Evolutionary conservation across 345 rosid genomes (phyloP).

Genomic region (Acer negundo): DNA sequence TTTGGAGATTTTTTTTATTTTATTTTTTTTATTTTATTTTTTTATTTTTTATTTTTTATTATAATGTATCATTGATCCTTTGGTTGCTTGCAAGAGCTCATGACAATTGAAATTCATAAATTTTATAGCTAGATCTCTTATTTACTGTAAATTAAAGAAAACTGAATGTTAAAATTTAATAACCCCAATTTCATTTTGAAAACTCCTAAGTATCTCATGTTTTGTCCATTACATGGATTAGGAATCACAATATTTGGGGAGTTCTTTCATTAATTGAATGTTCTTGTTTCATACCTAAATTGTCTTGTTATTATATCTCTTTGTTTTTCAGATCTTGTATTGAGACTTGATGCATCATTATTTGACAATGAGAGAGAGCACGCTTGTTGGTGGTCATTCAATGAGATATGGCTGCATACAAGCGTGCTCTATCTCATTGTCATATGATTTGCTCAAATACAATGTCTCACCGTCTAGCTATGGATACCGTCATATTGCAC

Average conservation of each 20-base stretch:
- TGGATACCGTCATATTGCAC: neutral
- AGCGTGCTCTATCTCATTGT: constrained; percentile 48
- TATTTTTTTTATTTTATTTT: too few relatives aligned
- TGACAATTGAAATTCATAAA: neutral
- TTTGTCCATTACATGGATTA: neutral
- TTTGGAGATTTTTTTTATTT: neutral
- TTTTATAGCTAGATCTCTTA: too few relatives aligned
- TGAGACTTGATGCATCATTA: constrained; percentile 12
- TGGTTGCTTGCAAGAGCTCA: neutral
- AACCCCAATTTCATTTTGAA: neutral
- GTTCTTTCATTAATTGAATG: neutral
- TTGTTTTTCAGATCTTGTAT: constrained; percentile 7
- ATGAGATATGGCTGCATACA: constrained; percentile 34
- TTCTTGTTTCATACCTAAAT: neutral
- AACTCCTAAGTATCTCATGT: neutral
- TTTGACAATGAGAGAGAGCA: constrained; percentile 67
- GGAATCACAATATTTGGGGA: neutral
- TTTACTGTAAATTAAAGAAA: neutral
- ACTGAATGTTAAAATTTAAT: neutral
- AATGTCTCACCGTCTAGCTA: neutral
- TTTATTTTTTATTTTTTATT: too few relatives aligned
- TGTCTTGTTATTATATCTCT: neutral
- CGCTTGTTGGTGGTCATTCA: constrained; percentile 38
- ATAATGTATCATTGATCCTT: neutral
- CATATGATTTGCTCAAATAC: constrained; percentile 24